Base-by-base conservation (phyloP, 176 grass and related monocot species). In the Puccinellia tenuiflora region DNA sequence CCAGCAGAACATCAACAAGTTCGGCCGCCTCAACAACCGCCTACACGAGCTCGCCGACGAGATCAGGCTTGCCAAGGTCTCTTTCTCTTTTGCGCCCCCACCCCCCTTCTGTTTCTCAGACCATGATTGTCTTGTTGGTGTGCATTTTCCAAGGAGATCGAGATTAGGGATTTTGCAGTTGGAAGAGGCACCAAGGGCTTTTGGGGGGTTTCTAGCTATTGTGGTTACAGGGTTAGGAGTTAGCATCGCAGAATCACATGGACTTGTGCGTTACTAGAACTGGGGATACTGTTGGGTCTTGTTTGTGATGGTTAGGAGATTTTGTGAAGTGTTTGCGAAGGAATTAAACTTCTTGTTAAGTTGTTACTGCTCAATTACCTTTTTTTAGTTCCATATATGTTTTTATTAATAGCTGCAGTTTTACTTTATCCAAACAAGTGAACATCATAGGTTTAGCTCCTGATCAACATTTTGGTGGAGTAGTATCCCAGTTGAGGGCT, bases 1-100 rank as follows among this genome's bases (percentile, higher is more conserved):
- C 88, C 96, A 98, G 89, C 92, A 98, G 82, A 98, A 96, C 78
- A 98, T 95, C 81, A 98, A 98, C 88, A 85, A 86, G 34, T 99
- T 99, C 35, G 97, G 97, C 51, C 90, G 97, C 61, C 87, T 99
- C 86, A 99, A 99, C 89, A 99, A 94, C 81, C 87, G 93, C 63
- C 87, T 92, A 62, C 93, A 99, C 48, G 97, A 99, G 81, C 91
- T 94, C 53, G 68, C 90, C 54, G 93, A 96, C 28, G 96, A 98
- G 85, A 95, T 98, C 80, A 96, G 93, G 83, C 79, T 98, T 64
- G 90, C 91, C 28, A 96, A 98, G 96, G 93, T 97, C n/a, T 77
- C 12, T 75, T 75, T 40, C 17, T 2, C 20, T 38, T 68, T 53
- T 21, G 37, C 21, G 11, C 21, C 18, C 29, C n/a, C n/a, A n/a